Conservation (phyloP, 768 basidiomycete genomes). For the Pluteus cervinus region DNA sequence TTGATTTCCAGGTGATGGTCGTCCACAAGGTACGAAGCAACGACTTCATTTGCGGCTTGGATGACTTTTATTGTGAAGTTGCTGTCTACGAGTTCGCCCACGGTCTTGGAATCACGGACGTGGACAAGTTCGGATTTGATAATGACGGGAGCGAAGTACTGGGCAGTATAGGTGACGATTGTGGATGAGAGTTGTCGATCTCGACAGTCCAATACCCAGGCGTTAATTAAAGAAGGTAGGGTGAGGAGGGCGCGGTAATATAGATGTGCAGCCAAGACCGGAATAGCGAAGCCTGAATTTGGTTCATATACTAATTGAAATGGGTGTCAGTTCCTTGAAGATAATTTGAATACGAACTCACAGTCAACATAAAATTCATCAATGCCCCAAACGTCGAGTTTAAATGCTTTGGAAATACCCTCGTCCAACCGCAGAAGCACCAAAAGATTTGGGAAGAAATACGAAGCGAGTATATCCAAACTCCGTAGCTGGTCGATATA, state of each 20-base stretch:
- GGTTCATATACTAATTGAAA: slow-evolving; percentile 50
- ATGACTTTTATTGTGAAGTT: slow-evolving; percentile 77
- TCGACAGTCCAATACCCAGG: slow-evolving; percentile 83
- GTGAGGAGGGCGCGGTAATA: slow-evolving; percentile 83
- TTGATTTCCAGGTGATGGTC: slow-evolving; percentile 91
- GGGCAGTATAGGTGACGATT: slow-evolving; percentile 72
- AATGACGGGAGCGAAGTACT: slow-evolving; percentile 85
- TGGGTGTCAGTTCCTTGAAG: background rate
- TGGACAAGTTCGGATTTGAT: slow-evolving; percentile 77
- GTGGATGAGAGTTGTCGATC: slow-evolving; percentile 82
- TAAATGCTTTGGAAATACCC: slow-evolving; percentile 61
- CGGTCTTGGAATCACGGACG: slow-evolving; percentile 49
- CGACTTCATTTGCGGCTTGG: slow-evolving; percentile 69
- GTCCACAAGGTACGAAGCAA: slow-evolving; percentile 81
- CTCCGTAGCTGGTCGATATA: slow-evolving; percentile 85
- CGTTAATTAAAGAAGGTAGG: slow-evolving; percentile 79
- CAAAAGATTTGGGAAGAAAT: slow-evolving; percentile 72
- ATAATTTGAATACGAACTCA: slow-evolving; percentile 26
- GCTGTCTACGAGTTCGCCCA: slow-evolving; percentile 64
- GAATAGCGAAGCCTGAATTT: slow-evolving; percentile 42
- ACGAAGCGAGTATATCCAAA: slow-evolving; percentile 50
- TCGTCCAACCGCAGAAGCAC: slow-evolving; percentile 61
- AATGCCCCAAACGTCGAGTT: slow-evolving; percentile 79
- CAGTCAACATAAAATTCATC: slow-evolving; percentile 78
- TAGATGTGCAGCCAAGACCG: slow-evolving; percentile 76